These are phyloP conservation scores for Pythium monospermum DNA, from an alignment of 352 stramenopile species.

Conservation along the genomic window DNA sequence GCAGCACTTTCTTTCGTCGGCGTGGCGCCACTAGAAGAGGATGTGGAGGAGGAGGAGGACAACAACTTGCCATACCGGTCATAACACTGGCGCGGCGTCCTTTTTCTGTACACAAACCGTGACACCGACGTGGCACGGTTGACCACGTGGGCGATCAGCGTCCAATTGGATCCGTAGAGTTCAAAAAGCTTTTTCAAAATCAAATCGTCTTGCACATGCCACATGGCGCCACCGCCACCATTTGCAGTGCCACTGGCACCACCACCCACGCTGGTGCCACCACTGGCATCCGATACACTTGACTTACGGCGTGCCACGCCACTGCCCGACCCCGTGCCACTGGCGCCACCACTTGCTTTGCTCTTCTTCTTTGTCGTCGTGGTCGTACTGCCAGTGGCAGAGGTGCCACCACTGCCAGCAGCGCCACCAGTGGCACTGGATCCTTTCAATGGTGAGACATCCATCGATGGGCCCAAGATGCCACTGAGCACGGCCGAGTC, in stretches of 20 bases:
- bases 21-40: constrained; percentile 4
- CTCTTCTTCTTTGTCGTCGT: constrained; percentile 49
- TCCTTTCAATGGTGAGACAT: constrained; percentile 9
- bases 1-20: constrained; percentile 42
- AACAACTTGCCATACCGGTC: constrained; percentile 84
- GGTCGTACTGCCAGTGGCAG: constrained; percentile 9
- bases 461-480: constrained; percentile 40
- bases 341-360: constrained; percentile 27
- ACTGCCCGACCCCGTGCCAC: constrained; percentile 17
- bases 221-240: too few species aligned
- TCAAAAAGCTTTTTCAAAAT: constrained; percentile 83
- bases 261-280: constrained; percentile 23
- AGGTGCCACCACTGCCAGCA: constrained; percentile 10
- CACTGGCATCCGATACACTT: constrained; percentile 53
- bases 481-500: constrained; percentile 64
- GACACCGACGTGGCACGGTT: constrained; percentile 70
- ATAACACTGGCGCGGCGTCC: constrained; percentile 79
- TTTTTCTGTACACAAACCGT: constrained; percentile 67
- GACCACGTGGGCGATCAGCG: constrained; percentile 80
- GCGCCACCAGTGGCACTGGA: constrained; percentile 9
- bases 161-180: constrained; percentile 85
- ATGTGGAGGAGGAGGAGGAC: constrained; percentile 25
- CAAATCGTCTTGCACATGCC: constrained; percentile 70
- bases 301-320: constrained; percentile 47
- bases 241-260: too few species aligned